Evolutionary conservation across 208 protist genomes (phyloP).

Genomic region (Acanthamoeba castellanii): DNA sequence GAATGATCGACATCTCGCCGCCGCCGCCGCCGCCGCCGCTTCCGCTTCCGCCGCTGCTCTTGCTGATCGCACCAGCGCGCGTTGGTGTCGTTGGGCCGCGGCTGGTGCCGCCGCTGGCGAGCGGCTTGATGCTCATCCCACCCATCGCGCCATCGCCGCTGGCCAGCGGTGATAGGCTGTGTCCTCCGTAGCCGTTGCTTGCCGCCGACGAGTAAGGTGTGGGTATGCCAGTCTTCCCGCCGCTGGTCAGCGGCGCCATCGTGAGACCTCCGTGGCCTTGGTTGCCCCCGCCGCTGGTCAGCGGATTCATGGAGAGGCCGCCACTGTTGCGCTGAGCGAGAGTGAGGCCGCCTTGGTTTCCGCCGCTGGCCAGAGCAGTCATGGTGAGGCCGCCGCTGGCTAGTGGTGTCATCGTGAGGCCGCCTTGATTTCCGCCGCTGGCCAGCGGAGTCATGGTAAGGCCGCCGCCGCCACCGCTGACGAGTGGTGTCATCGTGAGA

Average conservation of each 20-base stretch:
- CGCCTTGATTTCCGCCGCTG: neutral
- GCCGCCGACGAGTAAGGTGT: neutral
- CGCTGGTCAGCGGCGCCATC: neutral
- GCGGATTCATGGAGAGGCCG: neutral
- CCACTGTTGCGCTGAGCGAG: neutral
- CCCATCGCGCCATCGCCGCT: neutral
- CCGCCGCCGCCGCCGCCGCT: neutral
- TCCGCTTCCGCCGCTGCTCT: neutral
- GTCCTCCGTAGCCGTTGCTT: neutral
- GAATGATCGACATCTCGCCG: neutral
- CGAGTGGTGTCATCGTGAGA: neutral
- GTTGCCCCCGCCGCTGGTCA: neutral
- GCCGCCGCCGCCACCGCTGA: neutral
- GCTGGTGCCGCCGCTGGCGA: slow-evolving; percentile 2
- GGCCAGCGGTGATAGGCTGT: neutral
- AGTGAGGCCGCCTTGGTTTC: neutral
- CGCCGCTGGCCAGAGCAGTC: neutral
- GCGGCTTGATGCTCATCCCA: slow-evolving; percentile 22
- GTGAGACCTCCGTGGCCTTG: neutral
- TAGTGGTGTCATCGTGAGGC: neutral
- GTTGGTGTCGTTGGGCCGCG: neutral
- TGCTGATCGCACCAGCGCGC: neutral
- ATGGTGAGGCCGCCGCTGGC: neutral
- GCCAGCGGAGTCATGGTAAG: neutral
- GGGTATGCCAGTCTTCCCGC: neutral